Evolutionary conservation across 148 eudicot species (phyloP).

Genomic region (Vaccinium corymbosum): DNA sequence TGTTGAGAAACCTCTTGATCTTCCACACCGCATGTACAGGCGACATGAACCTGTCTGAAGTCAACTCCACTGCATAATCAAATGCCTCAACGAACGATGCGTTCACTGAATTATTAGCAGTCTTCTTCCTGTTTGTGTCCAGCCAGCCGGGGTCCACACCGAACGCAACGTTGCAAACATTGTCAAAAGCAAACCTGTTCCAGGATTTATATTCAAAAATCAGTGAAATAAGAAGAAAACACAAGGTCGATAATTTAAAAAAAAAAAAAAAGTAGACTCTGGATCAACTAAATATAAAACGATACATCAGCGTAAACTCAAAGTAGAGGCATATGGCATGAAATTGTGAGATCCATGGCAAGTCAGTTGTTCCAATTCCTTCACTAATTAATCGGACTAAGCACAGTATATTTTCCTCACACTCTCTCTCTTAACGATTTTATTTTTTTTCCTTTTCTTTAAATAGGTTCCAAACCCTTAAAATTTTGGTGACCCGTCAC

Average conservation of each 20-base stretch:
- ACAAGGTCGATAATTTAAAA: not conserved
- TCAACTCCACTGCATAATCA: conserved; percentile 21
- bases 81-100: conserved; percentile 14
- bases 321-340: not conserved
- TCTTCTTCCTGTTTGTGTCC: not conserved
- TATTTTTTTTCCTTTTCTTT: too few species aligned
- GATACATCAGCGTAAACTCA: not conserved
- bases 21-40: conserved; percentile 23
- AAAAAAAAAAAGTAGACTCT: not conserved
- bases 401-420: too few species aligned
- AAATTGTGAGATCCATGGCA: not conserved
- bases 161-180: conserved; percentile 25
- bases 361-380: not conserved
- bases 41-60: conserved; percentile 16
- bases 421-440: too few species aligned
- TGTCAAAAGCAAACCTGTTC: conserved; percentile 45
- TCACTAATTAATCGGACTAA: not conserved
- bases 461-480: too few species aligned
- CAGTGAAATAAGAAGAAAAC: not conserved
- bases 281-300: not conserved
- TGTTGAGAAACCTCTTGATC: conserved; percentile 24
- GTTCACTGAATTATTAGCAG: not conserved
- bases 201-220: not conserved
- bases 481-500: too few species aligned
- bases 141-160: conserved; percentile 19